Evolutionary conservation across 1,284 basidiomycete genomes (phyloP), one percentile per base, ranked within the genome.

Genomic region (Neonothopanus nambi): DNA sequence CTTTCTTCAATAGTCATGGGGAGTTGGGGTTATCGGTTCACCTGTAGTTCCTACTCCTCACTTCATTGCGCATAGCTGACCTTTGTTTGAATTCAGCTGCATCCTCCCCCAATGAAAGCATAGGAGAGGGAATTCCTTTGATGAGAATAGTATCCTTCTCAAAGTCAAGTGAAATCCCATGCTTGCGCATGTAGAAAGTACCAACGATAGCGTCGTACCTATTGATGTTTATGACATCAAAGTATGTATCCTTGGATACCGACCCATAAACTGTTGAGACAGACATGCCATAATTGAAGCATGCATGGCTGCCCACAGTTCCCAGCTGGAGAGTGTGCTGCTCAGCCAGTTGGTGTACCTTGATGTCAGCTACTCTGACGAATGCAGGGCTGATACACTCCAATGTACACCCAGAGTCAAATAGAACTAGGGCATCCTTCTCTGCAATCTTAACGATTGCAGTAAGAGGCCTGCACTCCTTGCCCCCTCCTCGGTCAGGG

Each of bases 161-260:
- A 13, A 57, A 53, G 42, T 62, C 55, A 3, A 48, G 13, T 48
- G n/a, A n/a, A n/a, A n/a, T n/a, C n/a, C n/a, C n/a, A n/a, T n/a
- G n/a, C n/a, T n/a, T n/a, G n/a, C n/a, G n/a, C 17, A 59, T 36
- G 33, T 50, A 52, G 4, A 49, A 48, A 1, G 51, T 49, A 5
- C 54, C 55, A 12, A 61, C n/a, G 1, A 59, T 50, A 12, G 51
- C 35, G 26, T 61, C 46, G 28, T 61, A 61, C 30, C 44, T 7
- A 37, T 60, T 51, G 15, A 61, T 24, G 24, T 61, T 61, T 0
- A 50, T 41, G 11, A 61, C 33, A n/a, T 61, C 59, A 12, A 57
- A 52, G n/a, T 61, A 60, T 5, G 20, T 47, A 30, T 42, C 28
- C 8, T 45, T 37, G 0, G 12, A 23, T n/a, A n/a, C n/a, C n/a